phyloP scores from a whole-genome alignment of 495 filamentous ascomycete genomes.

The Aspergillus taichungensis region DNA sequence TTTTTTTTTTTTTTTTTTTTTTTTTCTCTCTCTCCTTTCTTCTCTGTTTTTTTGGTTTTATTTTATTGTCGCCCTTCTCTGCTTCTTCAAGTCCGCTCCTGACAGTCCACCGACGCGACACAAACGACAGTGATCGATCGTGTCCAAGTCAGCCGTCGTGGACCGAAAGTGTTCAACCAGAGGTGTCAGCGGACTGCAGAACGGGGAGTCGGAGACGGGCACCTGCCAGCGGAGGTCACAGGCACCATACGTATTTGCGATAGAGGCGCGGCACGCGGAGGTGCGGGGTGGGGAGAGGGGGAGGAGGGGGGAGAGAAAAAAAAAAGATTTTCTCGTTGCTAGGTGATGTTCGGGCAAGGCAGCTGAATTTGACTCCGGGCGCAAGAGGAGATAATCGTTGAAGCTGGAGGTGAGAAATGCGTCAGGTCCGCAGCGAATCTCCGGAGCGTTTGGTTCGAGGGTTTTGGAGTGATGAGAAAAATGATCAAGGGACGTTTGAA shows the following conservation, averaged over 20 bases:
- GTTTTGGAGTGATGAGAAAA: not conserved
- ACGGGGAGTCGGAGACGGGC: slow-evolving; percentile 19
- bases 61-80: too few relatives aligned
- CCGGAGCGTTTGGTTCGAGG: not conserved
- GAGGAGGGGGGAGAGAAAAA: slow-evolving; percentile 8
- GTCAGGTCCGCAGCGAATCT: too few relatives aligned
- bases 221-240: slow-evolving; percentile 33
- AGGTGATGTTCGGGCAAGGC: too few relatives aligned
- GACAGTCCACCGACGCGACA: too few relatives aligned
- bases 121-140: too few relatives aligned
- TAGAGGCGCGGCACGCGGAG: slow-evolving; percentile 18
- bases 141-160: slow-evolving; percentile 4
- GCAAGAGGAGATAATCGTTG: too few relatives aligned
- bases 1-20: not conserved
- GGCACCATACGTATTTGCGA: slow-evolving; percentile 27
- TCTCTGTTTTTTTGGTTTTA: too few relatives aligned
- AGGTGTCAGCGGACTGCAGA: slow-evolving; percentile 11
- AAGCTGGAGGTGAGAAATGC: too few relatives aligned
- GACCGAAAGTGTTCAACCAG: not conserved
- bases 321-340: too few relatives aligned
- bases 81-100: too few relatives aligned
- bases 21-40: not conserved
- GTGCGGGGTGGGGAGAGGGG: slow-evolving; percentile 2
- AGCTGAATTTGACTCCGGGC: too few relatives aligned
- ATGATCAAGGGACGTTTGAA: not conserved